Conservation (phyloP, 345 rosid genomes). For the Arabidopsis arenosa region DNA sequence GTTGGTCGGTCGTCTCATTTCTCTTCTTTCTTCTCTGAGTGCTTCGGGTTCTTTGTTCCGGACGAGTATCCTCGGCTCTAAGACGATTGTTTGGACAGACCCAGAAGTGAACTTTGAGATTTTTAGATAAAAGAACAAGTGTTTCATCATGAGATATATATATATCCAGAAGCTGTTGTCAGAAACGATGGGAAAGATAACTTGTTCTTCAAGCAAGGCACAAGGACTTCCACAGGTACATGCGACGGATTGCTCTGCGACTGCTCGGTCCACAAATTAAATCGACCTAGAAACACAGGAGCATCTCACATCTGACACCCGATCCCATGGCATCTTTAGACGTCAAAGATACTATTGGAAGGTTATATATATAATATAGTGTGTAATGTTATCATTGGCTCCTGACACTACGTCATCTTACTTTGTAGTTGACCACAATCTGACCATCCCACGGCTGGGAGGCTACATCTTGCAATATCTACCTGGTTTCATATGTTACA, state of each 20-base stretch:
- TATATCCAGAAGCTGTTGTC: constrained; percentile 44
- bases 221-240: constrained; percentile 42
- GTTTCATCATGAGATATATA: constrained; percentile 34
- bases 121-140: constrained; percentile 52
- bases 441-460: no score
- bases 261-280: constrained; percentile 40
- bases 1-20: constrained; percentile 19
- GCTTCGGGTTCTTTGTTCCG: constrained; percentile 51
- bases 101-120: constrained; percentile 48
- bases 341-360: constrained; percentile 39
- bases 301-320: constrained; percentile 41
- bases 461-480: no score
- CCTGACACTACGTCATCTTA: no score
- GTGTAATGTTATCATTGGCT: no score
- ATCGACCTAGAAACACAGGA: constrained; percentile 37
- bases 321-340: constrained; percentile 32
- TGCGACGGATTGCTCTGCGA: constrained; percentile 44
- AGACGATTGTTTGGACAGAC: constrained; percentile 50
- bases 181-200: constrained; percentile 46
- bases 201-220: constrained; percentile 41
- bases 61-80: constrained; percentile 48
- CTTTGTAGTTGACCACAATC: no score
- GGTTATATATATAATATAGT: neutral
- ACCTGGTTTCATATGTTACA: no score
- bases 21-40: neutral